These are phyloP conservation scores for Sarocladium brachiariae DNA, from an alignment of 2,329 filamentous ascomycete genomes.

Conservation along the genomic window DNA sequence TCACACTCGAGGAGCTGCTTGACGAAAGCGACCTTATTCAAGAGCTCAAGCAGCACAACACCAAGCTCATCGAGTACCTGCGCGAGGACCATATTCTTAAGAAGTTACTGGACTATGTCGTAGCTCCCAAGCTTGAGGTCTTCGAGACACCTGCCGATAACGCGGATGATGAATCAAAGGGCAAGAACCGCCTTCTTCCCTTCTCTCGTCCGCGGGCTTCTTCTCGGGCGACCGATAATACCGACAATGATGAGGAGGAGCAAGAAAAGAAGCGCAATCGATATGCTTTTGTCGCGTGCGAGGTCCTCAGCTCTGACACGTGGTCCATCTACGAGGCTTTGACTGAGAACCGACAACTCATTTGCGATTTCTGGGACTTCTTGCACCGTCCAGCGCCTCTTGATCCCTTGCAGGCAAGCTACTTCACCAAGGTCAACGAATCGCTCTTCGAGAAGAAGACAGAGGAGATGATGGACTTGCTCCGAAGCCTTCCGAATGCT, in stretches of 20 bases:
- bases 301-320: constrained; percentile 89
- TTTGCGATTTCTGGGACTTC: constrained; percentile 88
- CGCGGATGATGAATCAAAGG: constrained; percentile 42
- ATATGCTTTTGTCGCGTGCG: constrained; percentile 88
- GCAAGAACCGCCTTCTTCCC: constrained; percentile 34
- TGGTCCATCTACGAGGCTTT: constrained; percentile 95
- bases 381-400: constrained; percentile 76
- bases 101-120: constrained; percentile 83
- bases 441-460: constrained; percentile 97
- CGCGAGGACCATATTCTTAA: constrained; percentile 80
- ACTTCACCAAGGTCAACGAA: constrained; percentile 98
- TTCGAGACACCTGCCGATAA: constrained; percentile 45
- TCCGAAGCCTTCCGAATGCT: constrained; percentile 76
- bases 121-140: constrained; percentile 64
- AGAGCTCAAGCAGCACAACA: constrained; percentile 96
- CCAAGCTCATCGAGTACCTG: constrained; percentile 93
- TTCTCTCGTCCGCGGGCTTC: constrained; percentile 48
- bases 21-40: constrained; percentile 95
- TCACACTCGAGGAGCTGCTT: constrained; percentile 89
- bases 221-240: constrained; percentile 41
- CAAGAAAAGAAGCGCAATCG: constrained; percentile 86
- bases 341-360: constrained; percentile 71
- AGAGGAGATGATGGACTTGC: constrained; percentile 87
- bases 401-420: constrained; percentile 89
- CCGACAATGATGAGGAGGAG: constrained; percentile 58